phyloP scores from a whole-genome alignment of 116 monocot species.

The Trichopus zeylanicus region DNA sequence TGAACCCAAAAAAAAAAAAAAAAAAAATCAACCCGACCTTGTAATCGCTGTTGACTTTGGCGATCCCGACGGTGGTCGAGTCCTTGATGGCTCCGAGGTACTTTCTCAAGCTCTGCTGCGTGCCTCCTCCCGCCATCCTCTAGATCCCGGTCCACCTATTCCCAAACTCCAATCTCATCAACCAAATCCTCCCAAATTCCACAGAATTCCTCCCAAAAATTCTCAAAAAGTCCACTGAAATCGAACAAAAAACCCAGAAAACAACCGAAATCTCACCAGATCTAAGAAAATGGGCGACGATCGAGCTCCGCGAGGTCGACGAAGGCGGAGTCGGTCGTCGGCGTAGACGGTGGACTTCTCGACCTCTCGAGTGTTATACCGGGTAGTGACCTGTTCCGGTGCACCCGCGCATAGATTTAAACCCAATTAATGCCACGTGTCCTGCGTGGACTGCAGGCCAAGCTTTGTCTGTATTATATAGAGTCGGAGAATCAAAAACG shows the following conservation, averaged over 20 bases:
- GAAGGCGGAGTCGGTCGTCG: no score
- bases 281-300: neutral
- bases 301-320: no score
- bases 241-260: neutral
- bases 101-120: slow-evolving; percentile 57
- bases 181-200: neutral
- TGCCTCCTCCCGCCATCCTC: slow-evolving; percentile 22
- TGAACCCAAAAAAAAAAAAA: neutral
- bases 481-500: no score
- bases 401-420: no score
- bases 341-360: no score
- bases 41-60: slow-evolving; percentile 62
- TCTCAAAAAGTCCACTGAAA: neutral
- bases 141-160: no score
- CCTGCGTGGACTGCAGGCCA: no score
- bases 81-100: slow-evolving; percentile 60
- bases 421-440: no score
- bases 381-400: no score
- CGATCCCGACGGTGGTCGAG: slow-evolving; percentile 50
- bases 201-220: neutral
- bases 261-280: neutral
- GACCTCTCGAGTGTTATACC: no score
- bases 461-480: no score
- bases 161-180: no score
- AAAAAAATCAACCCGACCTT: slow-evolving; percentile 37